phyloP scores from a whole-genome alignment of 768 basidiomycete species.

The Galerina sulciceps region DNA sequence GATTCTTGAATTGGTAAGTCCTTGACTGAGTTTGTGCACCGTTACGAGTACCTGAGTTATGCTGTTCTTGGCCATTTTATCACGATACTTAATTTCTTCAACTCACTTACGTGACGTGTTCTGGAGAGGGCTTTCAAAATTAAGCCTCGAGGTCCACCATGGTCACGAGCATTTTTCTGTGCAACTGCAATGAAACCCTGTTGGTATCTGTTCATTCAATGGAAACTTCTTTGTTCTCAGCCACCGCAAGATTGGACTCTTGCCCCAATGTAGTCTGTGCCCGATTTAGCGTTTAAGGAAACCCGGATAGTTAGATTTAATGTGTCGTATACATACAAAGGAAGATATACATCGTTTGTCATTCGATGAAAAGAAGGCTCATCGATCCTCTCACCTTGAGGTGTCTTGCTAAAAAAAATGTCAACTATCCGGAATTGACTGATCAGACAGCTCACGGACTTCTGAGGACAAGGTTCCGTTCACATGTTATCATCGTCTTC shows the following conservation, averaged over 20 bases:
- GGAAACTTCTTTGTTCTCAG: no score
- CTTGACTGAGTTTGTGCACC: neutral
- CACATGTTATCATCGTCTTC: conserved; percentile 20
- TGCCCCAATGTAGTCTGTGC: neutral
- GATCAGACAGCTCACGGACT: conserved; percentile 1
- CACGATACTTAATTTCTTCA: neutral
- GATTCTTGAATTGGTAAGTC: neutral
- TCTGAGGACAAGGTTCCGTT: neutral
- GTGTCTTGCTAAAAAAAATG: neutral
- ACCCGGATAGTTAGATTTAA: neutral
- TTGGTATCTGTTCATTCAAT: neutral
- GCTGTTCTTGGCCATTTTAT: neutral
- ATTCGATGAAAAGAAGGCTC: neutral
- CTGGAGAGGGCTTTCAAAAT: neutral
- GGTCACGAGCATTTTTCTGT: neutral
- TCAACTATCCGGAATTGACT: neutral
- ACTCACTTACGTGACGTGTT: no score
- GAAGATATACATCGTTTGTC: neutral
- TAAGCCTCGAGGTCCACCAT: neutral
- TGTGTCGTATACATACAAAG: neutral
- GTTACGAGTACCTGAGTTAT: neutral
- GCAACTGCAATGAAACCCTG: neutral
- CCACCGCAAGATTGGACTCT: neutral
- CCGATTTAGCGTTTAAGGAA: neutral
- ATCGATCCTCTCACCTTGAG: neutral